These are phyloP conservation scores for Meripilus lineatus DNA, from an alignment of 1,284 basidiomycete species.

Conservation along the genomic window DNA sequence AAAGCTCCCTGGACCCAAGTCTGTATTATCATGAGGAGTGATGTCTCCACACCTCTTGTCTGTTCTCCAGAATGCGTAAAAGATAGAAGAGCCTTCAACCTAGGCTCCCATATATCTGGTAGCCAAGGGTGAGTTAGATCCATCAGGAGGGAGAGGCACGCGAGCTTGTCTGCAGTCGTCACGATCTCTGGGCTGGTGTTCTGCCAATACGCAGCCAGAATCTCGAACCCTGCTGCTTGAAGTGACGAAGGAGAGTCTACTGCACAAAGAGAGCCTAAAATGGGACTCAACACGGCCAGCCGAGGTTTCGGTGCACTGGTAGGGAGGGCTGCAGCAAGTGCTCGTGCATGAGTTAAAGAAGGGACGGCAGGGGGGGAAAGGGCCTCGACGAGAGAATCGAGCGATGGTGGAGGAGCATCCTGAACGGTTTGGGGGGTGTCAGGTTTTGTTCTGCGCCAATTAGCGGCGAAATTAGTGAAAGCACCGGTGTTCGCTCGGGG, in stretches of 20 bases:
- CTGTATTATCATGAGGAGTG: conserved; percentile 49
- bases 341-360: conserved; percentile 27
- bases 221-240: conserved; percentile 65
- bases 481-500: conserved; percentile 43
- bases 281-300: conserved; percentile 39
- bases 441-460: conserved; percentile 38
- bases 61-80: conserved; percentile 55
- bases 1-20: conserved; percentile 63
- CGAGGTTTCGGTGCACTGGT: conserved; percentile 21
- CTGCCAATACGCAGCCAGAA: conserved; percentile 63
- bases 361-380: conserved; percentile 32
- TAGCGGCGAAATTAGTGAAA: conserved; percentile 29
- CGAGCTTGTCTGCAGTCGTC: conserved; percentile 50
- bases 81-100: conserved; percentile 59
- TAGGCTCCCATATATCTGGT: conserved; percentile 61
- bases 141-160: conserved; percentile 59
- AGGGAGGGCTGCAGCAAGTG: conserved; percentile 22
- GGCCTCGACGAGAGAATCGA: conserved; percentile 27
- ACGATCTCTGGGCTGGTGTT: conserved; percentile 41
- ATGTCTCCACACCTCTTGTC: conserved; percentile 58
- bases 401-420: conserved; percentile 20
- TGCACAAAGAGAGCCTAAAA: conserved; percentile 54
- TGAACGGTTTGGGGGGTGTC: conserved; percentile 28
- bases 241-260: conserved; percentile 46
- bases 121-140: conserved; percentile 44